Evolutionary conservation across 805 yeast genomes (phyloP).

Genomic region (Pichia californica): DNA sequence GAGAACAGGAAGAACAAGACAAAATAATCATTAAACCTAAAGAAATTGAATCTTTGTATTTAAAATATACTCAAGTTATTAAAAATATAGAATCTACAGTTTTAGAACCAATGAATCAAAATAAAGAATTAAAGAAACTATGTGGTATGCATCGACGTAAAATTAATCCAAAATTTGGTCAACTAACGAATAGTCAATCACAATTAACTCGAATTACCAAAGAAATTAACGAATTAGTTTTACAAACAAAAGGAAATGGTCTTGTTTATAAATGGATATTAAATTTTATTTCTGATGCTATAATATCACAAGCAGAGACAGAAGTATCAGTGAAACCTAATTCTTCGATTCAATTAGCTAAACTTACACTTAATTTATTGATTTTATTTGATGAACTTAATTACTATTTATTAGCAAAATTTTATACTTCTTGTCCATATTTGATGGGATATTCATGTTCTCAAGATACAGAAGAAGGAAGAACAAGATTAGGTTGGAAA

Average conservation of each 20-base stretch:
- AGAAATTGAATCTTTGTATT: constrained; percentile 37
- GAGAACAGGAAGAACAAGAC: constrained; percentile 17
- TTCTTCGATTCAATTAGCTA: constrained; percentile 75
- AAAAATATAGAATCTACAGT: constrained; percentile 53
- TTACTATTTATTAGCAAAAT: constrained; percentile 63
- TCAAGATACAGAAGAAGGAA: constrained; percentile 76
- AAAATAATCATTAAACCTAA: constrained; percentile 25
- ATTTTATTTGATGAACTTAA: constrained; percentile 42
- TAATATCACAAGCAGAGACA: constrained; percentile 87
- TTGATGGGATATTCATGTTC: constrained; percentile 75
- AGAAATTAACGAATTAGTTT: constrained; percentile 47
- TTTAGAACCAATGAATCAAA: constrained; percentile 43
- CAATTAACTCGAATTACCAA: constrained; percentile 50
- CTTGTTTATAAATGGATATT: constrained; percentile 66
- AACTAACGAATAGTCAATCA: constrained; percentile 61
- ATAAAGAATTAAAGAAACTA: constrained; percentile 37
- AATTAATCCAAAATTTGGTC: constrained; percentile 88
- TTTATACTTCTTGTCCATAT: constrained; percentile 86
- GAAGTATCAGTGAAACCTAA: constrained; percentile 78
- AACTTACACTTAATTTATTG: constrained; percentile 51
- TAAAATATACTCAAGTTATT: constrained; percentile 46
- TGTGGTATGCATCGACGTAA: constrained; percentile 63
- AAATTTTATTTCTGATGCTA: constrained; percentile 77
- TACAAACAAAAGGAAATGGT: constrained; percentile 39
- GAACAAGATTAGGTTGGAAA: constrained; percentile 85